Percentiles rank a stretch among this genome's conserved stretches.
Evolutionary conservation across 2,329 filamentous ascomycete genomes (phyloP).

Genomic region (Fusarium liriodendri): DNA sequence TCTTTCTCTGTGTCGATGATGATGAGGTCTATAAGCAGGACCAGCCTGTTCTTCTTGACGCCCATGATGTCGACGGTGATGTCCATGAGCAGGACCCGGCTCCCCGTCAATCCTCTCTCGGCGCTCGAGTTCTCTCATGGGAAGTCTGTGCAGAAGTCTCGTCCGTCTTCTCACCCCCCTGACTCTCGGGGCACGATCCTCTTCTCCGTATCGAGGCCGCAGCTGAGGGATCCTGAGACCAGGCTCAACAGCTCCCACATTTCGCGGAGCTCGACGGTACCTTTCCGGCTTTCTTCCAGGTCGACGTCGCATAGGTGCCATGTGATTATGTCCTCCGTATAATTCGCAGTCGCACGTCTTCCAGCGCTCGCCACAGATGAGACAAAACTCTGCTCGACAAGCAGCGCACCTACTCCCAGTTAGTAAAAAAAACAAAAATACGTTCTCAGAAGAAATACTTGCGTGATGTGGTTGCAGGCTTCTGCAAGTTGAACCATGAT

Average conservation of each 20-base stretch:
- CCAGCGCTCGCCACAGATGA: constrained; percentile 57
- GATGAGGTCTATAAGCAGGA: background rate
- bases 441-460: background rate
- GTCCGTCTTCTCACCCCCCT: background rate
- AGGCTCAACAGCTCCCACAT: background rate
- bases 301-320: constrained; percentile 19
- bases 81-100: background rate
- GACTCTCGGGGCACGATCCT: background rate
- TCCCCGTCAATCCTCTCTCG: background rate
- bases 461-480: constrained; percentile 44
- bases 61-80: background rate
- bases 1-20: background rate
- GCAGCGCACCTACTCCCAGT: constrained; percentile 45
- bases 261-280: constrained; percentile 19
- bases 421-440: background rate
- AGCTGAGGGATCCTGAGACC: constrained; percentile 28
- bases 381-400: constrained; percentile 63
- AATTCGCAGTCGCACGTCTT: constrained; percentile 50
- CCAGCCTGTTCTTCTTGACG: background rate
- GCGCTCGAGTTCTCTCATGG: background rate
- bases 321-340: constrained; percentile 3
- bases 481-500: constrained; percentile 32
- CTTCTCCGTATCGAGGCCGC: constrained; percentile 13
- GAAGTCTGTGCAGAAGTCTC: background rate
- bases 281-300: constrained; percentile 32